Base-by-base conservation (phyloP, 2,329 filamentous ascomycete species). In the Bipolaris zeicola region DNA sequence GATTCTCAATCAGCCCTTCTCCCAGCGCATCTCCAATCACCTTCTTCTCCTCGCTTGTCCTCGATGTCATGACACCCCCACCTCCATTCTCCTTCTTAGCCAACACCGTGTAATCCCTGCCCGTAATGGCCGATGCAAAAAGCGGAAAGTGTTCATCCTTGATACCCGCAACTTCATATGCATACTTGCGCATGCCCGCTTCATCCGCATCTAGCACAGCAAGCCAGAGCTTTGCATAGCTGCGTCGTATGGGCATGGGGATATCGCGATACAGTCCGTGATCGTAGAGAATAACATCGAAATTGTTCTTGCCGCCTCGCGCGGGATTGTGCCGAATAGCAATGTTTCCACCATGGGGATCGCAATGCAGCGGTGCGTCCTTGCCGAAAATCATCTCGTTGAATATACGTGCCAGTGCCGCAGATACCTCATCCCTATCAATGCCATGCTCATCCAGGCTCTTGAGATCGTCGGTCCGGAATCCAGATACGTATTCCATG, bases 371-470 rank as follows among this genome's bases (percentile, higher is more conserved):
- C 0, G 95, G 92, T 0, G 94, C 94, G 57, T 89, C 85, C 50
- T 88, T 85, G 46, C 94, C 93, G 65, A 99, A 99, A 65, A 99
- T 97, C 95, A 99, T 99, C 75, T 98, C 93, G 80, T 99, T 99
- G 83, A 99, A 99, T 57, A 99, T 92, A 57, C 89, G 87, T 0
- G 95, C 89, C 3, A 99, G 82, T 0, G 92, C 90, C 1, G 94
- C 93, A 0, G 93, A 96, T 5, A 99, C 95, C 76, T 98, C 94
- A 71, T 98, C 95, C 18, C 95, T 87, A 76, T 96, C 92, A 72
- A 99, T 99, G 55, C 86, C 85, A 73, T 96, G 90, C 6, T 83
- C 80, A 75, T 98, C 95, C 3, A 99, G 82, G 72, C 90, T 98
- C 14, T 86, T 86, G 1, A 98, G 84, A 72, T 99, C 94, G 74